Evolutionary conservation across 768 basidiomycete species (phyloP), one percentile per base, ranked within the genome.

Genomic region (Kwoniella shandongensis): DNA sequence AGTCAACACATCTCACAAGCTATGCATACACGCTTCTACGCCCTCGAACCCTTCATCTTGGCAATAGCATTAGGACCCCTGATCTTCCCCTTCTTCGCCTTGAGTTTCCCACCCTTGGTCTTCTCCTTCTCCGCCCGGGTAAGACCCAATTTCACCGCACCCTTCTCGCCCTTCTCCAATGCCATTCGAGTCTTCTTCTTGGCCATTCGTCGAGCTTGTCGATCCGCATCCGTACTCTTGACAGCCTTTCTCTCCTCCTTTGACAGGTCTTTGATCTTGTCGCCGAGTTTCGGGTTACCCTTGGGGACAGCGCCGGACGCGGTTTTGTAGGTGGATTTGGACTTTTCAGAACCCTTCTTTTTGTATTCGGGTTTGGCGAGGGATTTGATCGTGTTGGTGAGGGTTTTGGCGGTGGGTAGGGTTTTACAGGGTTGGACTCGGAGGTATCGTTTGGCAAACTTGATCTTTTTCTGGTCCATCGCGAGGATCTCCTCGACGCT

Each of bases 401-500:
- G n/a, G 48, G 56, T 38, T 2, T 61, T 57, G 17, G 66, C 22
- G 80, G 18, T 83, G 79, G 22, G 84, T 48, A n/a, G 66, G 7
- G 84, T 85, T 75, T 91, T 94, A 80, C 91, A 97, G 35, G 88
- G 84, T 71, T 97, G 88, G 2, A 97, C 85, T 20, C 94, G 87
- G 2, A 97, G 81, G 67, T 87, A 91, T 63, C 91, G 89, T 75
- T 94, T 96, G 17, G 89, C 90, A 70, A 97, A 91, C 73, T 88
- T 91, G 74, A 97, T 84, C 63, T 86, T 88, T 42, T 75, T 79
- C 17, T 83, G 80, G 44, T 90, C 87, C 17, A 97, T 78, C 0
- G 89, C 89, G 32, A 99, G 80, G 41, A 97, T 76, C 78, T 97
- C 91, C 73, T 99, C 94, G 0, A 96, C 90, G 72, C 89, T 91